Evolutionary conservation across 148 eudicot genomes (phyloP), one percentile per base, ranked within the genome.

Genomic region (Nepenthes gracilis): DNA sequence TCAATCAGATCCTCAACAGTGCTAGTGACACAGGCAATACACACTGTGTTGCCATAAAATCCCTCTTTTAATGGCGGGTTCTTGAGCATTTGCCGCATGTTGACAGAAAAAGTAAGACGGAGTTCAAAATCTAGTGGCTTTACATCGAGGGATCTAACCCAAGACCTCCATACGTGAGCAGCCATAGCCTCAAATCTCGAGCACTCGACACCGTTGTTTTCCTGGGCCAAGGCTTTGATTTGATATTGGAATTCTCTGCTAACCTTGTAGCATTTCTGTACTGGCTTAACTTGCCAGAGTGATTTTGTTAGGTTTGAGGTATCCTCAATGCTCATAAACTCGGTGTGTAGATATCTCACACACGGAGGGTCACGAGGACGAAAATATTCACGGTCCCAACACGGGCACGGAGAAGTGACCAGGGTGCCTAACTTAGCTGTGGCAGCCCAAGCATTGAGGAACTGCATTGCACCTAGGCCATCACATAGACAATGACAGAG

Each of bases 391-490:
- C 97, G 77, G 36, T 74, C 99, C 99, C 99, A 94, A 57, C 92
- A 80, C 1, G 99, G 97, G 10, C 12, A 40, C 0, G 97, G 92
- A 47, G 71, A 80, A 9, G 72, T 64, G 1, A 80, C 74, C 69
- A 85, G 36, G 33, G 58, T 43, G 32, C 95, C 92, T 1, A 76
- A 45, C 67, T 83, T 86, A 2, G 97, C 90, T 0, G 96, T 89
- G 47, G 87, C 64, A 47, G 99, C 88, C 99, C 99, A 89, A 4
- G 97, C 92, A 65, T 62, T 74, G 35, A 89, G 80, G 72, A 94
- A 89, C 43, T 94, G 99, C 99, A 86, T 94, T 2, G 99, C 99
- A 33, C 97, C 99, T 37, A 84, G 74, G 10, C 95, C 98, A 40
- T 93, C 97, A 74, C 88, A 89, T 37, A 94, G 79, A 67, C 92